phyloP scores from a whole-genome alignment of 1,139 yeast genomes.

The Suhomyces terraborum region DNA sequence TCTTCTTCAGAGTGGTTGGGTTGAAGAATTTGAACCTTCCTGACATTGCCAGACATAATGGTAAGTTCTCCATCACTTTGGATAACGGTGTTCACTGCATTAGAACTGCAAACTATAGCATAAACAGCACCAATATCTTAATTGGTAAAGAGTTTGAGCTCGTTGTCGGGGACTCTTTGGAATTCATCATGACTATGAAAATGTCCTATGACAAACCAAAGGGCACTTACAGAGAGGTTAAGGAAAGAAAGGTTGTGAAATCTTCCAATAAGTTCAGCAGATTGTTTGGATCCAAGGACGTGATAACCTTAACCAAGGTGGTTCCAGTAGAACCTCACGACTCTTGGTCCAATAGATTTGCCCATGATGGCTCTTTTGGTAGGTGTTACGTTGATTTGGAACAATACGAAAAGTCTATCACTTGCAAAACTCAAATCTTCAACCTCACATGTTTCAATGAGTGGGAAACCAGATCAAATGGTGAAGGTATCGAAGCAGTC shows the following conservation, averaged over 20 bases:
- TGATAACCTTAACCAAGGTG: constrained; percentile 54
- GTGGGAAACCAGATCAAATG: constrained; percentile 59
- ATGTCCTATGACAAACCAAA: constrained; percentile 57
- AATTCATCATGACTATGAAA: constrained; percentile 75
- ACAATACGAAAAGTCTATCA: constrained; percentile 56
- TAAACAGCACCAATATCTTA: constrained; percentile 43
- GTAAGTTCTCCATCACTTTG: constrained; percentile 67
- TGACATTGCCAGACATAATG: constrained; percentile 54
- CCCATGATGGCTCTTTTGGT: constrained; percentile 88
- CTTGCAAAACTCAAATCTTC: constrained; percentile 54
- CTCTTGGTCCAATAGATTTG: constrained; percentile 59
- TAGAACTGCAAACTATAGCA: constrained; percentile 63
- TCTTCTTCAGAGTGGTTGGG: constrained; percentile 68
- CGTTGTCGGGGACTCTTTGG: constrained; percentile 64
- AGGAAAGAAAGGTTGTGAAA: constrained; percentile 53
- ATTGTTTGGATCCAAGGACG: constrained; percentile 51
- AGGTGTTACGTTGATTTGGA: constrained; percentile 67
- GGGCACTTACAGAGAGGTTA: constrained; percentile 57
- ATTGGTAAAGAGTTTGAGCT: constrained; percentile 86
- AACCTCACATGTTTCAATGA: constrained; percentile 73
- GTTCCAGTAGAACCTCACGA: constrained; percentile 56
- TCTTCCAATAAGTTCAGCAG: constrained; percentile 48
- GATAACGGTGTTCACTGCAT: constrained; percentile 92
- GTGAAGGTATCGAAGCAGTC: constrained; percentile 32
- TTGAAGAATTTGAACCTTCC: constrained; percentile 61